Evolutionary conservation across 768 basidiomycete species (phyloP).

Genomic region (Chalciporus pseudorubinellus): DNA sequence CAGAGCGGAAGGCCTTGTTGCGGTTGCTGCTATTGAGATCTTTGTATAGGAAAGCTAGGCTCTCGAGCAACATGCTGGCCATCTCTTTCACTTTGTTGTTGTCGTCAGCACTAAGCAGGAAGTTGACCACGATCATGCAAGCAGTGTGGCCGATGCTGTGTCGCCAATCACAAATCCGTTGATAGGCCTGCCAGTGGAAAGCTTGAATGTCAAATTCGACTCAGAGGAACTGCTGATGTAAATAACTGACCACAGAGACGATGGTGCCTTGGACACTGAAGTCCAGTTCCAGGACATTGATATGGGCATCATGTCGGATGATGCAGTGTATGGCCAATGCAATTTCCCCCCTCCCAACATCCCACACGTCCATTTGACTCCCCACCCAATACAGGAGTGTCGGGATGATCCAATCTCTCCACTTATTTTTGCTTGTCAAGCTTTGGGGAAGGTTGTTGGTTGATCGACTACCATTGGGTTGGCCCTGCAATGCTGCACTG

Average conservation of each 20-base stretch:
- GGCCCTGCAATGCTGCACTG: too few species aligned
- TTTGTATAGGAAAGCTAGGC: neutral
- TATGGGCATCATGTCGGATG: too few species aligned
- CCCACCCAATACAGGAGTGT: neutral
- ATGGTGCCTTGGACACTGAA: too few species aligned
- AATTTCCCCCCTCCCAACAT: neutral
- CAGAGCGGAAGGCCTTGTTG: neutral
- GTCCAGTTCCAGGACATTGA: too few species aligned
- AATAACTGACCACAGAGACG: neutral
- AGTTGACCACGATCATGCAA: neutral
- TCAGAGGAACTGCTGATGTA: too few species aligned
- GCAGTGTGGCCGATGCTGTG: slow-evolving; percentile 1
- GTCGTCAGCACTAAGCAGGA: neutral
- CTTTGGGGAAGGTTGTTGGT: neutral
- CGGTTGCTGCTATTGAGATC: neutral
- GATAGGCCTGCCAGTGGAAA: neutral
- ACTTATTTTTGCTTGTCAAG: neutral
- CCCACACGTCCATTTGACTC: neutral
- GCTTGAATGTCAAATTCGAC: too few species aligned
- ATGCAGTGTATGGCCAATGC: neutral
- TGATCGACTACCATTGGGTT: too few species aligned
- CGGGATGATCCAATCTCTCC: neutral
- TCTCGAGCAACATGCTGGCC: neutral
- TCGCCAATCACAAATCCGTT: neutral
- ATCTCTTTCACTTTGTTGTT: neutral